These are phyloP conservation scores for Penicillium cosmopolitanum DNA, from an alignment of 495 filamentous ascomycete genomes.

Conservation along the genomic window DNA sequence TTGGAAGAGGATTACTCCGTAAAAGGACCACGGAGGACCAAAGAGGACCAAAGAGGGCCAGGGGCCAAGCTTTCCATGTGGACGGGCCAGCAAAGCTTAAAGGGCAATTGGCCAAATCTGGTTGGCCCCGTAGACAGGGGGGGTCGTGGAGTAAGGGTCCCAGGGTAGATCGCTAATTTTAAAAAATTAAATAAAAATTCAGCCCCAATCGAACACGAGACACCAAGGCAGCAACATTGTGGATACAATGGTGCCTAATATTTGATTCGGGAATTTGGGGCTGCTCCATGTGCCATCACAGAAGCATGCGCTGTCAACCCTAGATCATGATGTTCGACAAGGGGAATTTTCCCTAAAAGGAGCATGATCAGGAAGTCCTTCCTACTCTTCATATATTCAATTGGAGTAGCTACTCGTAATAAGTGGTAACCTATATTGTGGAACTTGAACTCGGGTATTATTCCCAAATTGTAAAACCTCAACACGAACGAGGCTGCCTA, in stretches of 20 bases:
- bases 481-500: too few species aligned
- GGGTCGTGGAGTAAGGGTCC: neutral
- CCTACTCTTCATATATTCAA: neutral
- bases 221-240: neutral
- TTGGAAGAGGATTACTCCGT: too few species aligned
- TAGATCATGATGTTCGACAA: neutral
- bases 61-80: conserved; percentile 13
- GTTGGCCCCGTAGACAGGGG: neutral
- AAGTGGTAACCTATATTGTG: neutral
- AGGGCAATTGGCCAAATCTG: neutral
- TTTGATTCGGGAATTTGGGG: neutral
- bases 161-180: neutral
- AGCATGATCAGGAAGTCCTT: neutral
- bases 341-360: neutral
- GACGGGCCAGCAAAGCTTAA: conserved; percentile 12
- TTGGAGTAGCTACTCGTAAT: too few species aligned
- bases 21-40: too few species aligned
- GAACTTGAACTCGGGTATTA: neutral
- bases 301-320: too few species aligned
- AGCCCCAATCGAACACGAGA: neutral
- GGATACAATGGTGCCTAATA: neutral
- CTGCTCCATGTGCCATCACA: too few species aligned
- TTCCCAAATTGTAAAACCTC: neutral
- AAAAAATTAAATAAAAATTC: neutral
- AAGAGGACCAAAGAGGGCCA: neutral